Evolutionary conservation across 192 early-diverging fungal species (phyloP), one percentile per base, ranked within the genome.

Genomic region (Lobosporangium transversale): DNA sequence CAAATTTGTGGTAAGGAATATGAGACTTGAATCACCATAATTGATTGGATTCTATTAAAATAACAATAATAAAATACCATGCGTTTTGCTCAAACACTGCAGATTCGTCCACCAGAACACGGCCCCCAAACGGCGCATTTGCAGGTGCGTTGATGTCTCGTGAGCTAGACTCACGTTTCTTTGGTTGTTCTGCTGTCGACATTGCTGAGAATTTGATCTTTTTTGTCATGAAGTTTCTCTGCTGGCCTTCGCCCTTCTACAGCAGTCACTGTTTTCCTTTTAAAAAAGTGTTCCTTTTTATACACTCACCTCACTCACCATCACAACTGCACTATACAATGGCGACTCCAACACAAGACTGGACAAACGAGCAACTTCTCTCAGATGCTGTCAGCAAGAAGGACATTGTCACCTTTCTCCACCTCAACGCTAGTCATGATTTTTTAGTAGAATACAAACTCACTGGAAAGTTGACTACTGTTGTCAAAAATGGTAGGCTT

Each of bases 301-400:
- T 48, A 23, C 9, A 37, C 42, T 56, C 6, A 17, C 14, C 27
- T 21, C 0, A 27, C 36, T 33, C 27, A 12, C 45, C 11, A 21
- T 15, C 15, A 26, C 44, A 37, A 48, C 29, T 57, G 45, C 33
- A 53, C 18, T 33, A 32, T 21, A 50, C 21, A 55, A 74, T 76
- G 73, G 26, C 73, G 9, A 62, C 73, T 44, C 79, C 81, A 53
- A 70, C 69, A 20, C 67, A 75, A 54, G 70, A 78, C 30, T 93
- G 91, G 91, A 90, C 87, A 20, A 70, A 43, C 49, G 90, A 82
- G 53, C 82, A 93, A 68, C 71, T 92, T 27, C 78, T 66, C 33
- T 79, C 85, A 21, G 90, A 92, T 65, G 67, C 63, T 36, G 88
- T 93, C 43, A 85, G 86, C 71, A 91, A 92, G 70, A 92, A 92